phyloP scores from a whole-genome alignment of 805 yeast genomes.

The Ogataea wickerhamii region DNA sequence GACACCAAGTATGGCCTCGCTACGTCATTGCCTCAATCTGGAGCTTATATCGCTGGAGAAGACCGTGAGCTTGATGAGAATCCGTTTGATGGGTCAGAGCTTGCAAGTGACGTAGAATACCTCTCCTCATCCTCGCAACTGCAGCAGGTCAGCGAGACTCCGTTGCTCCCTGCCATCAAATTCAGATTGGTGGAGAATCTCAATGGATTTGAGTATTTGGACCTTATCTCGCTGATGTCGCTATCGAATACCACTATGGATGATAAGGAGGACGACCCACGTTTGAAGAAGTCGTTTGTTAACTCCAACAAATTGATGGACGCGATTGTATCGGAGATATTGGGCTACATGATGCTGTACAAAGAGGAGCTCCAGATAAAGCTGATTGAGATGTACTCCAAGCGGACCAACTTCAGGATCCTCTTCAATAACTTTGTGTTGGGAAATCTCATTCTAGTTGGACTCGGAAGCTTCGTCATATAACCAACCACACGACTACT shows the following conservation, averaged over 20 bases:
- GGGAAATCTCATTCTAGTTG: constrained; percentile 36
- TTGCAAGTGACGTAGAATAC: constrained; percentile 23
- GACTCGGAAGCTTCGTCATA: constrained; percentile 36
- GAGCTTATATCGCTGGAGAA: constrained; percentile 3
- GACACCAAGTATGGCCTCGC: constrained; percentile 34
- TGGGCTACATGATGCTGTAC: constrained; percentile 28
- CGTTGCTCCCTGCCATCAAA: constrained; percentile 34
- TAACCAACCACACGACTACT: too few relatives aligned
- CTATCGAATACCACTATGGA: constrained; percentile 14
- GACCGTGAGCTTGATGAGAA: constrained; percentile 17
- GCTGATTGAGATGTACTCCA: constrained; percentile 28
- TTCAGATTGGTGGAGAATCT: constrained; percentile 45
- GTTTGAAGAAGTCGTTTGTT: constrained; percentile 16
- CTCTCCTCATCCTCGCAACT: constrained; percentile 1
- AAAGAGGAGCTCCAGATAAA: constrained; percentile 31
- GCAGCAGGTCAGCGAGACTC: constrained; percentile 12
- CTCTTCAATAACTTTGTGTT: constrained; percentile 37
- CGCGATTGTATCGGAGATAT: constrained; percentile 26
- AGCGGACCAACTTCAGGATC: constrained; percentile 33
- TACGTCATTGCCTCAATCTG: constrained; percentile 7
- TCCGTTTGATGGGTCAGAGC: constrained; percentile 29
- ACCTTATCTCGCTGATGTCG: constrained; percentile 24
- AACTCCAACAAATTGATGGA: constrained; percentile 33
- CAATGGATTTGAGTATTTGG: constrained; percentile 40
- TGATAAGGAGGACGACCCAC: constrained; percentile 9